These are phyloP conservation scores for Scedosporium dehoogii DNA, from an alignment of 2,329 filamentous ascomycete species.

Conservation along the genomic window DNA sequence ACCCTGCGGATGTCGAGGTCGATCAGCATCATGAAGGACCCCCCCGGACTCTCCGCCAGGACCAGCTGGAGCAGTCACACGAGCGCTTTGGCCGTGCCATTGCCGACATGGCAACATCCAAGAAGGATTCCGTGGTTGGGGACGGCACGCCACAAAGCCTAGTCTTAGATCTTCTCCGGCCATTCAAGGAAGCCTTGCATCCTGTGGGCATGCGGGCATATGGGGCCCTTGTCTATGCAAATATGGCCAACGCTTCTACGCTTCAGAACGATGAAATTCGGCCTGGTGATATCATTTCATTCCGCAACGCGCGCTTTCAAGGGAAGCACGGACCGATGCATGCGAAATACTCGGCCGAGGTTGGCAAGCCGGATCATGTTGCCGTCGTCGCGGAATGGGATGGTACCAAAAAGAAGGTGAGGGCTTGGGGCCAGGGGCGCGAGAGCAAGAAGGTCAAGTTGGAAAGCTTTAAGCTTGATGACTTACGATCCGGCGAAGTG, in stretches of 20 bases:
- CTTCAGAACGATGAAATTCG: slow-evolving; percentile 89
- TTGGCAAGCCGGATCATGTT: slow-evolving; percentile 83
- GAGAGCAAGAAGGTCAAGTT: slow-evolving; percentile 90
- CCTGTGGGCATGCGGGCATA: slow-evolving; percentile 86
- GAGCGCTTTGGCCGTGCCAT: slow-evolving; percentile 73
- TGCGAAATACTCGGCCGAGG: slow-evolving; percentile 80
- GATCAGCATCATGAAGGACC: slow-evolving; percentile 83
- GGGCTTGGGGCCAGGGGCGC: slow-evolving; percentile 88
- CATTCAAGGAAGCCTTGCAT: slow-evolving; percentile 61
- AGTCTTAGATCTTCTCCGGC: slow-evolving; percentile 67
- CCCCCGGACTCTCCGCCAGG: slow-evolving; percentile 72
- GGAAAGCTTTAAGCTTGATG: slow-evolving; percentile 89
- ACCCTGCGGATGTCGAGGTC: slow-evolving; percentile 61
- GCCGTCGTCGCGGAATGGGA: slow-evolving; percentile 94
- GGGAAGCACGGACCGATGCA: slow-evolving; percentile 94
- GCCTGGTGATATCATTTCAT: slow-evolving; percentile 81
- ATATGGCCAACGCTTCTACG: slow-evolving; percentile 87
- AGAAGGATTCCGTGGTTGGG: slow-evolving; percentile 71
- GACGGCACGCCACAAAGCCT: slow-evolving; percentile 75
- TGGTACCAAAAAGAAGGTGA: slow-evolving; percentile 94
- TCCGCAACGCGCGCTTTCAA: slow-evolving; percentile 90
- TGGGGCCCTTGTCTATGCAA: slow-evolving; percentile 86
- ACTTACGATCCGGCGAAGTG: slow-evolving; percentile 86
- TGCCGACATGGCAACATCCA: slow-evolving; percentile 55
- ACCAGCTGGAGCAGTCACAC: slow-evolving; percentile 84